Evolutionary conservation across 371 early-diverging fungal genomes (phyloP).

Genomic region (Thermomucor indicae-seudaticae): DNA sequence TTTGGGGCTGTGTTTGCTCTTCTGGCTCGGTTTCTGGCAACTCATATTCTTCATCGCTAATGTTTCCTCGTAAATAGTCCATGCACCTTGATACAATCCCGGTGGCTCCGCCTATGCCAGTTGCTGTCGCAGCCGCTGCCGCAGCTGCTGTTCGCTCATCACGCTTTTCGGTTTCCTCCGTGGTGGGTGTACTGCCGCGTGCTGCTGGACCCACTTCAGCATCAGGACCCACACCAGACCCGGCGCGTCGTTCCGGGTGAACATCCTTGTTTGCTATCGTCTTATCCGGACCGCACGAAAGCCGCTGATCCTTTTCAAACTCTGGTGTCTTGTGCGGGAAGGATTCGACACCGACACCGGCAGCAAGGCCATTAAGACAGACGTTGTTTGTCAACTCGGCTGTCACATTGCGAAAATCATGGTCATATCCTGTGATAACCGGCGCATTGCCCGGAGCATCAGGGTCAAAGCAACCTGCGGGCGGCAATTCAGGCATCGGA

Average conservation of each 20-base stretch:
- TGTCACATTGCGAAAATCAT: slow-evolving; percentile 8
- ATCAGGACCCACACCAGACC: not conserved
- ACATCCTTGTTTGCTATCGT: not conserved
- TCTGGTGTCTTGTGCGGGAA: not conserved
- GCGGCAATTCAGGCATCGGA: not conserved
- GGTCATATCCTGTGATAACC: slow-evolving; percentile 11
- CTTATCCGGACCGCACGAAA: no score
- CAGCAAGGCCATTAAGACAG: slow-evolving; percentile 3
- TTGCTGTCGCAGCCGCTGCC: no score
- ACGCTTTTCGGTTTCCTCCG: no score
- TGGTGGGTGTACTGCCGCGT: no score
- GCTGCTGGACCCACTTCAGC: not conserved
- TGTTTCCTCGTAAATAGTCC: no score
- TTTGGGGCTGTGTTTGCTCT: no score
- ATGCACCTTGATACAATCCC: no score
- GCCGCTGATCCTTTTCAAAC: not conserved
- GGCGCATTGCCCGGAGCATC: slow-evolving; percentile 11
- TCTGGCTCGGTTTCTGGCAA: no score
- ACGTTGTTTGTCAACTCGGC: slow-evolving; percentile 4
- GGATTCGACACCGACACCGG: not conserved
- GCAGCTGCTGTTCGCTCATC: no score
- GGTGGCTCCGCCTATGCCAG: no score
- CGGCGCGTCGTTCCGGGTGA: not conserved
- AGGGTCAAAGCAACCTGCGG: slow-evolving; percentile 8
- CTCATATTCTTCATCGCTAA: no score